Conservation (phyloP, 495 filamentous ascomycete genomes). For the Penicillium cosmopolitanum region DNA sequence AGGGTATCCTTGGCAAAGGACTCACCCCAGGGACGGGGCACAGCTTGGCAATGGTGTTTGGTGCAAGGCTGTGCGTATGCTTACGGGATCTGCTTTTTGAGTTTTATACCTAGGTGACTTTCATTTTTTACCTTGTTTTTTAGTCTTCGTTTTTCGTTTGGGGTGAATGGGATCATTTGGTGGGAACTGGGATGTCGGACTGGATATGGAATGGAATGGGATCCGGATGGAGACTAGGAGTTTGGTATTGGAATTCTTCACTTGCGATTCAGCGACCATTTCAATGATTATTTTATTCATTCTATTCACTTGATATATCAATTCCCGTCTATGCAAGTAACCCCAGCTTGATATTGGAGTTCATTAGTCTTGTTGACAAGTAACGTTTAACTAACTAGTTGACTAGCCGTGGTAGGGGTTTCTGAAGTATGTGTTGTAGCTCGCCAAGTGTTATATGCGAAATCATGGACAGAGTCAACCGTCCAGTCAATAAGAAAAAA, state of each 20-base stretch:
- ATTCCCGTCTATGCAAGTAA: neutral
- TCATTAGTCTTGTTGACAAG: too few relatives aligned
- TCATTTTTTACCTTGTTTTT: slow-evolving; percentile 7
- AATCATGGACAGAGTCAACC: too few relatives aligned
- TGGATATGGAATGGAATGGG: neutral
- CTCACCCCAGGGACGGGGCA: slow-evolving; percentile 27
- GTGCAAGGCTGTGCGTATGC: slow-evolving; percentile 44
- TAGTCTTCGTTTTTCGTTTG: slow-evolving; percentile 5
- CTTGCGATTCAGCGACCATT: slow-evolving; percentile 10
- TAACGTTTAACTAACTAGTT: too few relatives aligned
- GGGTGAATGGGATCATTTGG: neutral
- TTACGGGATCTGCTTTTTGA: slow-evolving; percentile 41
- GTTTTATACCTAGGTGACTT: slow-evolving; percentile 17
- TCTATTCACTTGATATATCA: neutral
- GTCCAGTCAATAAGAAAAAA: too few relatives aligned
- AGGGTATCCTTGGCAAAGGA: slow-evolving; percentile 39
- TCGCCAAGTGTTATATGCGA: too few relatives aligned
- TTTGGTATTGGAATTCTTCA: slow-evolving; percentile 3
- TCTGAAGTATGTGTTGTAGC: too few relatives aligned
- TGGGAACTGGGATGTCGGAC: neutral
- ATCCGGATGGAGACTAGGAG: slow-evolving; percentile 7
- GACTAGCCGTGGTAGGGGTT: too few relatives aligned
- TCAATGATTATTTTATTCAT: slow-evolving; percentile 12
- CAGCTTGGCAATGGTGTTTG: slow-evolving; percentile 44
- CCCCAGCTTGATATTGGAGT: neutral